Conservation (phyloP, 1,284 basidiomycete genomes). For the Sporisorium iseilematis-ciliati region DNA sequence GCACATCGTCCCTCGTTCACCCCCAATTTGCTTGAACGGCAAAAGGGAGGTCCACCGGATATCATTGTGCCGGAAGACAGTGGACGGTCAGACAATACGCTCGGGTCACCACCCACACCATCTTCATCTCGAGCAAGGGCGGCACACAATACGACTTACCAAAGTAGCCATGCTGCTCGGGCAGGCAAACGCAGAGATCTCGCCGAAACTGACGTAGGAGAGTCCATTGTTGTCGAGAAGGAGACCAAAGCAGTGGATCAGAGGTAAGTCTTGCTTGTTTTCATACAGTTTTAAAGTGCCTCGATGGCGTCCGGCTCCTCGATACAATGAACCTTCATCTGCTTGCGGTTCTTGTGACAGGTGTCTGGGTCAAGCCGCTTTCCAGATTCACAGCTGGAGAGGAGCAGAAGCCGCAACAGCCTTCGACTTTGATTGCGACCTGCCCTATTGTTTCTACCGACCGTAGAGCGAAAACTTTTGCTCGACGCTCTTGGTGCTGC, state of each 20-base stretch:
- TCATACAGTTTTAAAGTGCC: not conserved
- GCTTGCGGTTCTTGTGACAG: not conserved
- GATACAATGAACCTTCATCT: not conserved
- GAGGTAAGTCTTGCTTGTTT: constrained; percentile 14
- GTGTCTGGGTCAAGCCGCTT: not conserved
- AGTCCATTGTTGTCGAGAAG: constrained; percentile 13
- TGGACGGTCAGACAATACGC: constrained; percentile 13
- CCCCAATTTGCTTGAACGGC: not conserved
- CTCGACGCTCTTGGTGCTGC: not conserved
- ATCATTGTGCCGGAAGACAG: constrained; percentile 6
- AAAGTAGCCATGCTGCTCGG: not conserved
- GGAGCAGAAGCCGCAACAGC: not conserved
- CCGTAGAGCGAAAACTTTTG: not conserved
- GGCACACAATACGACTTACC: constrained; percentile 13
- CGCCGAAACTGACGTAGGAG: not conserved
- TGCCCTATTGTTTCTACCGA: not conserved
- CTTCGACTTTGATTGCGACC: not conserved
- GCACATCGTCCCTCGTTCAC: not conserved
- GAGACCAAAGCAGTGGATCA: constrained; percentile 6
- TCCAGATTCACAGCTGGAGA: not conserved
- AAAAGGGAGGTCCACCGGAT: not conserved
- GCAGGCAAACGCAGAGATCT: not conserved
- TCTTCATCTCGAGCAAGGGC: constrained; percentile 21
- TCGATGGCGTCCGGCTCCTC: not conserved
- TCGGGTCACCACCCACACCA: constrained; percentile 16